Evolutionary conservation across 441 rosid genomes (phyloP), one percentile per base, ranked within the genome.

Genomic region (Pelargonium australe): DNA sequence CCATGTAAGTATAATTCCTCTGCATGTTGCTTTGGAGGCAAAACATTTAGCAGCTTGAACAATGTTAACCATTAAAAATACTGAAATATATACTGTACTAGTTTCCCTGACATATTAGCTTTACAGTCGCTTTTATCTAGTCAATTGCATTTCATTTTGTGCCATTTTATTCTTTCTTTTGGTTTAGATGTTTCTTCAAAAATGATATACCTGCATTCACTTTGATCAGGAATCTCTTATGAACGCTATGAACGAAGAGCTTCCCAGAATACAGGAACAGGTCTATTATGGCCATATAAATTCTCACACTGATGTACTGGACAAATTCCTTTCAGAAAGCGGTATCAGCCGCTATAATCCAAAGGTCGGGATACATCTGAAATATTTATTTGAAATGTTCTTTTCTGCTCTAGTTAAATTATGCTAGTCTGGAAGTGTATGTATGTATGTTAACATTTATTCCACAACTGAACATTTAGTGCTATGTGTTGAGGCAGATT

Each of bases 231-330:
- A 91, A 79, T 86, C 92, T 70, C 94, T 95, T 70, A 75, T 87
- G 80, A 92, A 73, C 83, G 96, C 98, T 74, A 91, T 95, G 92
- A 95, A 91, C 77, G 98, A 91, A 20, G 98, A 95, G 78, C 97
- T 92, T 74, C 88, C 94, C 41, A 95, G 86, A 84, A 86, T 95
- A 75, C 97, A 95, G 79, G 99, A 95, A 76, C 96, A 91, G 83
- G 98, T 95, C 79, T 95, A 95, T 73, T 89, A 83, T 66, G 96
- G 99, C 7, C 91, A 87, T 57, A 88, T 92, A 79, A 89, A 80
- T 79, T 89, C 99, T 72, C 90, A 61, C 63, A 89, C 96, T 68
- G 86, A 92, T 78, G 85, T 95, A 68, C 82, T 92, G 79, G 98
- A 95, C 81, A 92, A 95, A 71, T 80, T 89, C 75, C 84, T 95